These are phyloP conservation scores for Ascochyta fabae DNA, from an alignment of 2,329 filamentous ascomycete genomes.

Conservation along the genomic window DNA sequence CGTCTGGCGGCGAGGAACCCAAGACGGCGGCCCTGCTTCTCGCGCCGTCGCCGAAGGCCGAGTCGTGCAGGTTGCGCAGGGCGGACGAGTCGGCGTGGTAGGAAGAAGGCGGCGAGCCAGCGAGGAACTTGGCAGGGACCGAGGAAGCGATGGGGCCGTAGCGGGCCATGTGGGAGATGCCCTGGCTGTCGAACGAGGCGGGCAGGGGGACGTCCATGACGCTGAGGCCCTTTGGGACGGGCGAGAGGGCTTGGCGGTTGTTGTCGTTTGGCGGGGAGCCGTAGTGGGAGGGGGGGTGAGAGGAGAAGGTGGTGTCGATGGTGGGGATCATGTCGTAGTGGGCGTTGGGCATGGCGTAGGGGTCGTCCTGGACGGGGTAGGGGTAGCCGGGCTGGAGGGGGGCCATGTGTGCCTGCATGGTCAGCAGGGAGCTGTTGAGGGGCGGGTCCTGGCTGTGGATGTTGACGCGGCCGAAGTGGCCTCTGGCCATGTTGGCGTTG, in stretches of 20 bases:
- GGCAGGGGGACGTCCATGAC: constrained; percentile 91
- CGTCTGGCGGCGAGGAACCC: constrained; percentile 65
- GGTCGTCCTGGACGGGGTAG: constrained; percentile 52
- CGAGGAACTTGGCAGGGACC: constrained; percentile 89
- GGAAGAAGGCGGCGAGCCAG: constrained; percentile 78
- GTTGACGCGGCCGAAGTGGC: constrained; percentile 72
- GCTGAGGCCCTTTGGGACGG: constrained; percentile 76
- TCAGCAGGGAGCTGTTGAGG: constrained; percentile 75
- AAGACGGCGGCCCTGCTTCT: constrained; percentile 55
- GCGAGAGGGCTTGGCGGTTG: constrained; percentile 76
- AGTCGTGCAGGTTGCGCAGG: constrained; percentile 67
- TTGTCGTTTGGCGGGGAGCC: constrained; percentile 80
- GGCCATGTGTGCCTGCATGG: constrained; percentile 59
- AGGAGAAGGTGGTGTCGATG: constrained; percentile 65
- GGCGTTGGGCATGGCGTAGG: constrained; percentile 41
- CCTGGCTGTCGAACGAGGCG: constrained; percentile 94
- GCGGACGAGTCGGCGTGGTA: constrained; percentile 66
- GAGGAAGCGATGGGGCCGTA: constrained; percentile 92
- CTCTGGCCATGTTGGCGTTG: constrained; percentile 66
- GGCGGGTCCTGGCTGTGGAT: constrained; percentile 72
- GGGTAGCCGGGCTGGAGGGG: constrained; percentile 50
- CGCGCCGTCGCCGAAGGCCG: constrained; percentile 74
- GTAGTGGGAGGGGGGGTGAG: constrained; percentile 69
- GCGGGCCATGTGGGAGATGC: constrained; percentile 87
- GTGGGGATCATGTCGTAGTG: constrained; percentile 60